A percentile compares a stretch with the other conserved stretches of the same genome.
phyloP scores from a whole-genome alignment of 1,284 basidiomycete genomes.

The Fomitopsis betulina region DNA sequence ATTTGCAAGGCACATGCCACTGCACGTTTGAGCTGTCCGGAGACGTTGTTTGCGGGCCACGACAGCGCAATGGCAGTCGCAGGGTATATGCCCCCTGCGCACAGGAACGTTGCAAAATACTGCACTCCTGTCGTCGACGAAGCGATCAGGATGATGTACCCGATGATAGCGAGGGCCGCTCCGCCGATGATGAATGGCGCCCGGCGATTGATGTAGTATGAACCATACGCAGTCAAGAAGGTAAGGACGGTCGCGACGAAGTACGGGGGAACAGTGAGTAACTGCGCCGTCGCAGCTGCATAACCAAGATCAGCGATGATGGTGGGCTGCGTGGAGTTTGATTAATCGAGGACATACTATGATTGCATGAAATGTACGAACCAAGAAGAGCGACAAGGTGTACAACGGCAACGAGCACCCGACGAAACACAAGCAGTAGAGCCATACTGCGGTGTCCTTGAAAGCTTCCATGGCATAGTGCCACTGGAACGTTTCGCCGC shows the following conservation, averaged over 20 bases:
- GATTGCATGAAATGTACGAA: not conserved
- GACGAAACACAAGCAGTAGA: constrained; percentile 63
- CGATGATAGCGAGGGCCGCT: constrained; percentile 53
- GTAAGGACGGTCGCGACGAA: constrained; percentile 46
- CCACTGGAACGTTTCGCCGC: constrained; percentile 20
- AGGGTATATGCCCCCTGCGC: constrained; percentile 41
- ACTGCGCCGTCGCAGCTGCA: constrained; percentile 50
- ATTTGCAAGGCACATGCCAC: constrained; percentile 66
- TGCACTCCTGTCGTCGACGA: constrained; percentile 29
- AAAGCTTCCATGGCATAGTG: constrained; percentile 18
- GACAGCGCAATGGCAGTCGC: constrained; percentile 34
- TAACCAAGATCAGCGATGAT: constrained; percentile 43
- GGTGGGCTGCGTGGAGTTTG: constrained; percentile 36
- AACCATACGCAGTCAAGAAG: constrained; percentile 20
- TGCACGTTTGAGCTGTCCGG: constrained; percentile 66
- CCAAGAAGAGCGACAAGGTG: constrained; percentile 20
- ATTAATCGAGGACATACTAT: not conserved
- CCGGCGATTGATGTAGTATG: constrained; percentile 37
- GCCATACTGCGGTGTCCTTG: constrained; percentile 35
- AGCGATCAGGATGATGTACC: constrained; percentile 57
- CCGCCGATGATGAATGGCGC: constrained; percentile 55
- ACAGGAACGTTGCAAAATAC: constrained; percentile 14
- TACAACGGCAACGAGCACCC: constrained; percentile 57
- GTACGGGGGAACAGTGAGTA: constrained; percentile 36
- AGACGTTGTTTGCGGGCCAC: constrained; percentile 72